Base-by-base conservation (phyloP, 495 filamentous ascomycete species). In the Penicillium arizonense region DNA sequence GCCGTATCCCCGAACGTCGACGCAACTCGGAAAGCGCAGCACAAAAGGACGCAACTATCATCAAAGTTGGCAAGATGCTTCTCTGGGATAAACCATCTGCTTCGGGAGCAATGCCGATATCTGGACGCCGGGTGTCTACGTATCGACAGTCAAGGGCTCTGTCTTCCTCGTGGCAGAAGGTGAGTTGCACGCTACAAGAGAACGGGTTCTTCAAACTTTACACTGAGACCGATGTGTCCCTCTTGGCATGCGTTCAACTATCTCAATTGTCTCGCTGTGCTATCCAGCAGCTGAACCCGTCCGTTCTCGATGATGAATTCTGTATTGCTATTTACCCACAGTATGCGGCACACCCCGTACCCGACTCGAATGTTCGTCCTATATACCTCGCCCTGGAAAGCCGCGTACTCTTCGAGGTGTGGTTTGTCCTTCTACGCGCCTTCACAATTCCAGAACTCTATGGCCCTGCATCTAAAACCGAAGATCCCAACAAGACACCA, bases 391-490 rank as follows among this genome's bases (percentile, higher is more conserved):
- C 88, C 13, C 69, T 97, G 13, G 95, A 97, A 57, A 91, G 84
- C 16, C 80, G 95, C 16, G 87, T 96, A 2, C 73, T 94, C 6
- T 96, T 94, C 63, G 94, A 99, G 62, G 95, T 96, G 11, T 97
- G 94, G 95, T 92, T 96, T 64, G 94, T 96, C 7, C 78, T 99
- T 23, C 64, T 99, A 23, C 82, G 92, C 53, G 91, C 94, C 1
- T 97, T 97, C 62, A 89, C 94, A 1, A 88, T 95, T 43, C 95
- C 95, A 8, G 93, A 97, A 63, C 77, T 99, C 28, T 97, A 96
- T 58, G 88, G 87, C 3, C 81, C 82, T 11, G 71, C 77, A 45
- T 60, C 58, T 6, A 67, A 52, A 20, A 36, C 26, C n/a, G 60
- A 57, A 28, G 63, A 61, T 43, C 54, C 52, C 20, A 46, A 62